A percentile compares a stretch with the other conserved stretches of the same genome.
Conservation (phyloP, 352 stramenopile genomes). For the Bremia lactucae region DNA sequence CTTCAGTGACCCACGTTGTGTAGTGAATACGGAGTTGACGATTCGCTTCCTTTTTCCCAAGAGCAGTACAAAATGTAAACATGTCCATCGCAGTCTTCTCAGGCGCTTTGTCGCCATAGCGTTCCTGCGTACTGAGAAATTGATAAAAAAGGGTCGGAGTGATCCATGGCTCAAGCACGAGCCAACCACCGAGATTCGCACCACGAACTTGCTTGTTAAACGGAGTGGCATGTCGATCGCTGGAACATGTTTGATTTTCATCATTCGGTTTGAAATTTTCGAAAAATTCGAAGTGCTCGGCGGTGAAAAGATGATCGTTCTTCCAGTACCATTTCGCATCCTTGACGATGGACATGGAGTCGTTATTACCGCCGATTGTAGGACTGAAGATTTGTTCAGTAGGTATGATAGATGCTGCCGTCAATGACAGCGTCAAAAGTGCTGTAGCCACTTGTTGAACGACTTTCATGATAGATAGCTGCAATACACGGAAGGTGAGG, state of each 20-base stretch:
- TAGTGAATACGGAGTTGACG: conserved; percentile 89
- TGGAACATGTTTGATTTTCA: conserved; percentile 50
- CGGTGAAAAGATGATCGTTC: conserved; percentile 39
- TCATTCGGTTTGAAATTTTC: conserved; percentile 48
- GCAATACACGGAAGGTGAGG: neutral
- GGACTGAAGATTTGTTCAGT: conserved; percentile 6
- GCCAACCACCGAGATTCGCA: conserved; percentile 90
- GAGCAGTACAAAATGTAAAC: conserved; percentile 84
- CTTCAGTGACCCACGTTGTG: conserved; percentile 90
- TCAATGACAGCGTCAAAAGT: conserved; percentile 8
- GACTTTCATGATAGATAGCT: conserved; percentile 11
- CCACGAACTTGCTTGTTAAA: conserved; percentile 84
- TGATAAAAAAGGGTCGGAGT: conserved; percentile 94
- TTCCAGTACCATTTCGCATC: conserved; percentile 62
- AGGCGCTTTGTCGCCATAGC: conserved; percentile 58
- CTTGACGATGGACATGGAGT: conserved; percentile 12
- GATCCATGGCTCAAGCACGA: conserved; percentile 95
- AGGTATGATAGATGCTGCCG: neutral
- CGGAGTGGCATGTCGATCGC: conserved; percentile 50
- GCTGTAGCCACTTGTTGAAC: conserved; percentile 12
- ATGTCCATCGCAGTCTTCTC: conserved; percentile 86
- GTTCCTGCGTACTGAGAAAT: conserved; percentile 80
- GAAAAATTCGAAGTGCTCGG: conserved; percentile 27
- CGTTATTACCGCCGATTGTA: conserved; percentile 1
- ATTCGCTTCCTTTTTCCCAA: conserved; percentile 88